Conservation (phyloP, 2,329 filamentous ascomycete genomes). For the Lasiodiplodia gonubiensis region DNA sequence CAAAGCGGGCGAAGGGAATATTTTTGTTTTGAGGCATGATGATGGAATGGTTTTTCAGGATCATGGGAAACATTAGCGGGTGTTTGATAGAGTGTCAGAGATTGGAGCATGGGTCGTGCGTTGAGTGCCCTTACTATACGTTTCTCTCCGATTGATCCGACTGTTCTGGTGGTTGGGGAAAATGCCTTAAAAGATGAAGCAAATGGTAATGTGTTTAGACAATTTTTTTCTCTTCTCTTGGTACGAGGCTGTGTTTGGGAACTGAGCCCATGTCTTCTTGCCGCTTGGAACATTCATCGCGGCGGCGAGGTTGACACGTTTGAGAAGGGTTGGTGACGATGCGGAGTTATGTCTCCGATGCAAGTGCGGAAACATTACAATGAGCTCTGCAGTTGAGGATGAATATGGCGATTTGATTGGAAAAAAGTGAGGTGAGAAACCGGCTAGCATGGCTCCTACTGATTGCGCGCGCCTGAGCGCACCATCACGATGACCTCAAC, state of each 20-base stretch:
- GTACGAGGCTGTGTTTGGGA: background rate
- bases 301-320: background rate
- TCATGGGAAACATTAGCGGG: slow-evolving; percentile 16
- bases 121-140: background rate
- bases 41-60: slow-evolving; percentile 1
- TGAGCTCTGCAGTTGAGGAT: background rate
- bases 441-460: too few species aligned
- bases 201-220: slow-evolving; percentile 22
- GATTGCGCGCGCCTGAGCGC: too few species aligned
- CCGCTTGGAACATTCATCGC: background rate
- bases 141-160: background rate
- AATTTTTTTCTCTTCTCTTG: background rate
- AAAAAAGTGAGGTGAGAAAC: background rate
- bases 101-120: slow-evolving; percentile 13
- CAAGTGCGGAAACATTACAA: background rate
- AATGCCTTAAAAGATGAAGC: slow-evolving; percentile 2
- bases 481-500: background rate
- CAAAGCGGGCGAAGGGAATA: slow-evolving; percentile 1
- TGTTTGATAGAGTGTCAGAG: slow-evolving; percentile 17
- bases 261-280: background rate
- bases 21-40: slow-evolving; percentile 3
- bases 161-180: background rate
- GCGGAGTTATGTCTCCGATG: background rate
- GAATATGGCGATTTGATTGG: background rate
- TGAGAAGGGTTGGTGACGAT: background rate